phyloP scores from a whole-genome alignment of 2,329 filamentous ascomycete genomes.

The Leptosphaerulina australis region DNA sequence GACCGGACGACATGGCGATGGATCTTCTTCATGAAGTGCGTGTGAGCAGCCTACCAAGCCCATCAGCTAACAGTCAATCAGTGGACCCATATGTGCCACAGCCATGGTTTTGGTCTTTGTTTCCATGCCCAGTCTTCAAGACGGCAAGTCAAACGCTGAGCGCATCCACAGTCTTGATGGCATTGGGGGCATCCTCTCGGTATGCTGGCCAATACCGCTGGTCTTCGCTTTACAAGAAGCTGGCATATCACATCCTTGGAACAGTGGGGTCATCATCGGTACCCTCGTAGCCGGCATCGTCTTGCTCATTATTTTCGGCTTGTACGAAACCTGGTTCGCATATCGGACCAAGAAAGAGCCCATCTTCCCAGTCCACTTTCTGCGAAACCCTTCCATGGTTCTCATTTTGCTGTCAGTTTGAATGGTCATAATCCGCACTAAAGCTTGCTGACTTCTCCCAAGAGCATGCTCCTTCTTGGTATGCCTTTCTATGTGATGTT shows the following conservation, averaged over 20 bases:
- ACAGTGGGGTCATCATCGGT: constrained; percentile 37
- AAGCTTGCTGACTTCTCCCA: constrained; percentile 2
- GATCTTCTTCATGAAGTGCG: constrained; percentile 57
- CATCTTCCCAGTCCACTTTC: constrained; percentile 38
- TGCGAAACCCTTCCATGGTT: constrained; percentile 31
- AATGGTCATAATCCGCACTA: background rate
- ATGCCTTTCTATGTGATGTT: constrained; percentile 40
- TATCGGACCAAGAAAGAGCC: constrained; percentile 32
- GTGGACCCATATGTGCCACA: constrained; percentile 34
- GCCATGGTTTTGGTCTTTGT: constrained; percentile 33
- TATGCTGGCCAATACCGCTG: constrained; percentile 41
- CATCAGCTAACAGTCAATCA: constrained; percentile 10
- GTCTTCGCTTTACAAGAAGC: constrained; percentile 44
- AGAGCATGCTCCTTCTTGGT: constrained; percentile 36
- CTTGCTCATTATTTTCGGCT: constrained; percentile 32
- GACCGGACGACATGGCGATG: constrained; percentile 53
- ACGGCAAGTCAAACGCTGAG: constrained; percentile 36
- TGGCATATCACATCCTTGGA: constrained; percentile 34
- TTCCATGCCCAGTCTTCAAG: constrained; percentile 34
- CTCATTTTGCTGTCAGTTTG: constrained; percentile 31
- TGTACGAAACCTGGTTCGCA: constrained; percentile 39
- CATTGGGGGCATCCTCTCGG: constrained; percentile 37
- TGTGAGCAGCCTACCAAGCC: no score
- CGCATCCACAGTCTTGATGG: constrained; percentile 38
- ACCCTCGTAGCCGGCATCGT: constrained; percentile 35